Evolutionary conservation across 305 asterid genomes (phyloP).

Genomic region (Fraxinus angustifolia): DNA sequence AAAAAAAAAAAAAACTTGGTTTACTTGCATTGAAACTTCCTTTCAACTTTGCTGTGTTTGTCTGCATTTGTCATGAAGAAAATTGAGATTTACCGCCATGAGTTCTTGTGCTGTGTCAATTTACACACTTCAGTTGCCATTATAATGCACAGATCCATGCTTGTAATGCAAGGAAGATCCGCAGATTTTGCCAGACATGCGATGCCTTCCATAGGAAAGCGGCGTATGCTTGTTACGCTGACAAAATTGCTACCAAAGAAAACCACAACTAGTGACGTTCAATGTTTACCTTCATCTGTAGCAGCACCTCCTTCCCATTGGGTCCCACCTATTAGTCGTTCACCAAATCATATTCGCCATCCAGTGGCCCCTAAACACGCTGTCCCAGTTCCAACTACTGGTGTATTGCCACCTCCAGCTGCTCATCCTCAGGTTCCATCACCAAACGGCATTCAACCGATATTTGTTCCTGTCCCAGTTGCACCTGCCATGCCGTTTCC

Average conservation of each 20-base stretch:
- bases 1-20: background rate
- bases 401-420: conserved; percentile 39
- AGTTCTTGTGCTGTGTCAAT: background rate
- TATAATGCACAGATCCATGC: conserved; percentile 52
- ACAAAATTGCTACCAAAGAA: conserved; percentile 60
- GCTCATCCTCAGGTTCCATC: conserved; percentile 40
- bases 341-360: conserved; percentile 52
- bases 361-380: conserved; percentile 46
- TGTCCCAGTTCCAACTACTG: conserved; percentile 40
- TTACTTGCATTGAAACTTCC: background rate
- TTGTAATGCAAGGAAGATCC: conserved; percentile 70
- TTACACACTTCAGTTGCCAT: background rate
- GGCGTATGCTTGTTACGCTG: conserved; percentile 69
- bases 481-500: conserved; percentile 56
- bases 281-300: conserved; percentile 32
- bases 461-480: conserved; percentile 48
- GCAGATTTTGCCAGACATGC: conserved; percentile 68
- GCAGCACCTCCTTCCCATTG: conserved; percentile 42
- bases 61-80: conserved; percentile 1
- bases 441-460: conserved; percentile 51
- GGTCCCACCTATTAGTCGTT: conserved; percentile 57
- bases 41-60: background rate
- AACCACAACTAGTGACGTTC: conserved; percentile 29
- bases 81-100: background rate
- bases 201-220: conserved; percentile 50